Evolutionary conservation across 2,329 filamentous ascomycete species (phyloP).

Genomic region (Trichoderma sp.): DNA sequence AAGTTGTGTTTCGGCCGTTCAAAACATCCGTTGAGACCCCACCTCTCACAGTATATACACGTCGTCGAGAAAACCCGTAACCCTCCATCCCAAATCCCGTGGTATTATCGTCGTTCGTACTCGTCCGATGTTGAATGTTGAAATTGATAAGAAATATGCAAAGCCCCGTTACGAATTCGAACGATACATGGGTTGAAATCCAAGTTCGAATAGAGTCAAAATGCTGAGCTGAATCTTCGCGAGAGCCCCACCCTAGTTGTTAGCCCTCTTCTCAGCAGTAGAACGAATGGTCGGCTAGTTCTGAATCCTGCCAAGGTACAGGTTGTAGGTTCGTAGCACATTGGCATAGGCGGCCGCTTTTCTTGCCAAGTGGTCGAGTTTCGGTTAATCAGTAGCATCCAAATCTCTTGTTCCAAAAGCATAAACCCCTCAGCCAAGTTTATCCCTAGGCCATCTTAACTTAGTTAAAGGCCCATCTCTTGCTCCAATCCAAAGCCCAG

Average conservation of each 20-base stretch:
- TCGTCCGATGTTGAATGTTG: background rate
- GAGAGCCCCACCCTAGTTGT: background rate
- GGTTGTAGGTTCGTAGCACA: background rate
- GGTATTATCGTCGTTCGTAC: background rate
- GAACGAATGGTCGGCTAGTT: background rate
- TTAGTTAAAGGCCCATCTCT: background rate
- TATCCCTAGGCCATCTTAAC: background rate
- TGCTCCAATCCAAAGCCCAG: background rate
- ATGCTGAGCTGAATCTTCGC: background rate
- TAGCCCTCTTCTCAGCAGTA: background rate
- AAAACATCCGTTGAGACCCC: background rate
- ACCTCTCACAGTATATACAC: background rate
- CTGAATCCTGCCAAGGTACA: background rate
- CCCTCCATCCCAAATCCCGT: background rate
- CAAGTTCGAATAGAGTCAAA: background rate
- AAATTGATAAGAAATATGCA: background rate
- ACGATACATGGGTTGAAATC: background rate
- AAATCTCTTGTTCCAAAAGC: background rate
- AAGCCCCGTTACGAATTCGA: background rate
- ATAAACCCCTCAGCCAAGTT: background rate
- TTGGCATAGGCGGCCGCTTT: background rate
- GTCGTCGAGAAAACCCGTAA: background rate
- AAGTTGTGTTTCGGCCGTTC: slow-evolving; percentile 16
- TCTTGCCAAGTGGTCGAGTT: background rate
- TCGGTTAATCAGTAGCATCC: background rate